Evolutionary conservation across 805 yeast genomes (phyloP), one percentile per base, ranked within the genome.

Genomic region (Dipodascopsis tothii): DNA sequence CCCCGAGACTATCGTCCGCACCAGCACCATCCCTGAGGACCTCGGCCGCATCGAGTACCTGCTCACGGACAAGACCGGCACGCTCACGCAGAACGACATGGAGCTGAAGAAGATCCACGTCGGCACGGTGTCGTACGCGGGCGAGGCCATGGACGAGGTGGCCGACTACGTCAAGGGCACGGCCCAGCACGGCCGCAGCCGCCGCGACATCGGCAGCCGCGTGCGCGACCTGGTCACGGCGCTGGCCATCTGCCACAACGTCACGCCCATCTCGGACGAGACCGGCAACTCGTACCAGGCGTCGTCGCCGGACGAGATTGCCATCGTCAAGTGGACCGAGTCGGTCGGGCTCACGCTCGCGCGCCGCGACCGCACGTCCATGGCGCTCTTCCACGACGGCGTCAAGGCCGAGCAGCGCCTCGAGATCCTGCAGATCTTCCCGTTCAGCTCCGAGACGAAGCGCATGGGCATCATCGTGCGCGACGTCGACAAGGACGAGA

Each of bases 301-400:
- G 0, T 96, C 97, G 0, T 88, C 96, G 0, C 99, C 99, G 0
- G 99, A 92, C 68, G 99, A 92, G 61, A 80, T 92, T 55, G 98
- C 99, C 22, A 92, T 92, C 51, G 97, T 92, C 17, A 81, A 81
- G 58, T 92, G 86, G 66, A 84, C 96, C 0, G 94, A 86, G 51
- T 61, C 69, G 2, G 90, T 88, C 23, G 99, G 98, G 0, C 68
- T 92, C 28, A 75, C 87, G 5, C 70, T 92, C 36, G 72, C 77
- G 47, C 80, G 77, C 57, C 77, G 99, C 56, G 98, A 92, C 61
- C 75, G 98, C 45, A 73, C 74, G 43, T 75, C 80, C 4, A 73
- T 92, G 54, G 71, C 84, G 0, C 64, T 92, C 38, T 59, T 76
- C 27, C 95, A 87, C 59, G 69, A 73, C 27, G 69, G 75, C 2